Base-by-base conservation (phyloP, 352 stramenopile genomes). In the Globisporangium camurandrum region DNA sequence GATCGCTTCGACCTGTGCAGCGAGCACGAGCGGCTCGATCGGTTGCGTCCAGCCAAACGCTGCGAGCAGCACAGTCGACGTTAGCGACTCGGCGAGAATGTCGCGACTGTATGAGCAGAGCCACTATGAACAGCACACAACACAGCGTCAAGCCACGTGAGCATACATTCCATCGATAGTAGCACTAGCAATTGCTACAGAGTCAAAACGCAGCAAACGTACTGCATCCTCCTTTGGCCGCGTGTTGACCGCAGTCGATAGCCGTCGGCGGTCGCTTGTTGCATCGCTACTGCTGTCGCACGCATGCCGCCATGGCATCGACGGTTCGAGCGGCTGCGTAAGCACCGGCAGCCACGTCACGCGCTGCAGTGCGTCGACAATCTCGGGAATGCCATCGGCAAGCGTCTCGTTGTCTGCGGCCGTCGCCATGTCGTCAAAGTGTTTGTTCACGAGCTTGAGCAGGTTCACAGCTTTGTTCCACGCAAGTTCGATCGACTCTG, bases 401-500 rank as follows among this genome's bases (percentile, higher is more conserved):
- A 28, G 52, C 26, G 49, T 46, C 27, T 30, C 51, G 3, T 30
- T 51, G 3, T 17, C 33, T 53, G 41, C 0, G 33, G 49, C 46
- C 27, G 17, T 12, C 28, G 62, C 62, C 70, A 91, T 84, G 10
- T 60, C 51, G 56, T 91, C 80, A 49, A 91, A 88, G 41, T 84
- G 73, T 24, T 72, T 76, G 54, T 88, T 91, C n/a, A 84, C 73
- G 26, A 91, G 68, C 34, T 61, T 69, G 31, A 91, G 39, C 46
- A 91, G 58, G 39, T 69, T 87, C 23, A 64, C 46, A 1, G 77
- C 67, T 41, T 85, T 85, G 4, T 41, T 43, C 45, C 57, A 71
- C 19, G 70, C 71, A 7, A 51, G 47, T 10, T 66, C 57, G 12
- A 42, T 28, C 19, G 61, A 52, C 5, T 31, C 39, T 14, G 53